A percentile compares a stretch with the other conserved stretches of the same genome.
Conservation (phyloP, 768 basidiomycete species). For the Cyathus striatus region DNA sequence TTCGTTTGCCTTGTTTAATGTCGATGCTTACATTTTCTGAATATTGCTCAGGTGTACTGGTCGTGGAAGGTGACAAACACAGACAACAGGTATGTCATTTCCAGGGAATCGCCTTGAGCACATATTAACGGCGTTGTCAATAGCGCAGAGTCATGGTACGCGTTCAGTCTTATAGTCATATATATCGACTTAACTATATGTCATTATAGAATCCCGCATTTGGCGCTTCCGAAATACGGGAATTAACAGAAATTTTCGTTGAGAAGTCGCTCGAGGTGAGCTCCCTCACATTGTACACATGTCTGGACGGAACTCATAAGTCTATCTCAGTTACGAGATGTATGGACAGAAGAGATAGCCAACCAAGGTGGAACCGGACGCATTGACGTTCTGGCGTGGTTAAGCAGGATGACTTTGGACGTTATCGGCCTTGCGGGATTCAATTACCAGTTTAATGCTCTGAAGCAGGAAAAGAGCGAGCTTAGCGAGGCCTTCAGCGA, state of each 20-base stretch:
- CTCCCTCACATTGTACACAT: neutral
- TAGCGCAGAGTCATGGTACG: conserved; percentile 45
- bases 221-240: conserved; percentile 52
- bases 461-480: conserved; percentile 35
- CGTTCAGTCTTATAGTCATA: neutral
- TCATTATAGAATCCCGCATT: conserved; percentile 62
- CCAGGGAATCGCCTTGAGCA: neutral
- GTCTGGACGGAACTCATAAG: neutral
- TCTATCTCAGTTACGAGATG: conserved; percentile 43
- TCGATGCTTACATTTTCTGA: too few relatives aligned
- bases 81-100: conserved; percentile 32
- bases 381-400: conserved; percentile 60
- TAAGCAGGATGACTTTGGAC: conserved; percentile 68
- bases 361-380: conserved; percentile 18
- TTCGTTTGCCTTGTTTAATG: too few relatives aligned
- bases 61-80: conserved; percentile 43
- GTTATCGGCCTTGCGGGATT: conserved; percentile 63
- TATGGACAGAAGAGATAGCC: conserved; percentile 32
- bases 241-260: conserved; percentile 51
- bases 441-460: conserved; percentile 28
- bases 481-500: conserved; percentile 47
- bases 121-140: neutral
- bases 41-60: conserved; percentile 41
- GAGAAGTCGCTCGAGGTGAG: conserved; percentile 49
- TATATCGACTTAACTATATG: neutral